Evolutionary conservation across 257 asterid species (phyloP).

Genomic region (Nicotiana sylvestris): DNA sequence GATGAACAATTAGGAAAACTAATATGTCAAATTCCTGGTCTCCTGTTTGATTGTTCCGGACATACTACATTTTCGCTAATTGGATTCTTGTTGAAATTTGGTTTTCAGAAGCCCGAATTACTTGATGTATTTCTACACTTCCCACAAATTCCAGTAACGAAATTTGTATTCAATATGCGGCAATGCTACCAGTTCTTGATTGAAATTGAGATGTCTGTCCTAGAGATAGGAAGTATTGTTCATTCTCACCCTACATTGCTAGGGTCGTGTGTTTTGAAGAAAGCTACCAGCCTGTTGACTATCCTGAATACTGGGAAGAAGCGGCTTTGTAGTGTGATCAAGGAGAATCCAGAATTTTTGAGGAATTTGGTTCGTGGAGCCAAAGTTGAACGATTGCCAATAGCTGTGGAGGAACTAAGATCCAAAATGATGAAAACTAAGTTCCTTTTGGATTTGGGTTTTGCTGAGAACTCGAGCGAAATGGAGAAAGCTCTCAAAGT

Average conservation of each 20-base stretch:
- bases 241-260: slow-evolving; percentile 35
- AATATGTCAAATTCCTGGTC: slow-evolving; percentile 33
- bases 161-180: slow-evolving; percentile 35
- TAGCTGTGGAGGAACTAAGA: slow-evolving; percentile 22
- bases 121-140: slow-evolving; percentile 33
- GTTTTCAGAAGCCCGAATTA: slow-evolving; percentile 31
- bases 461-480: slow-evolving; percentile 49
- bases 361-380: slow-evolving; percentile 46
- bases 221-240: slow-evolving; percentile 40
- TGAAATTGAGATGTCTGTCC: slow-evolving; percentile 43
- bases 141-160: slow-evolving; percentile 35
- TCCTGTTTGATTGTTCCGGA: slow-evolving; percentile 56
- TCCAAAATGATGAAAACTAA: slow-evolving; percentile 35
- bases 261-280: slow-evolving; percentile 56
- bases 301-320: slow-evolving; percentile 37
- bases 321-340: slow-evolving; percentile 44
- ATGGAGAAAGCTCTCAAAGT: slow-evolving; percentile 49
- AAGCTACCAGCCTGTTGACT: slow-evolving; percentile 26
- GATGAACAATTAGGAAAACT: slow-evolving; percentile 34
- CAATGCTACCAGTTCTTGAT: slow-evolving; percentile 48
- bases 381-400: slow-evolving; percentile 29
- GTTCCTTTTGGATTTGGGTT: slow-evolving; percentile 59
- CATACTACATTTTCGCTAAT: slow-evolving; percentile 30
- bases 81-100: slow-evolving; percentile 54
- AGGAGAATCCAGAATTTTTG: slow-evolving; percentile 48